These are phyloP conservation scores for Lactuca saligna DNA, from an alignment of 129 eudicot genomes.

Conservation along the genomic window DNA sequence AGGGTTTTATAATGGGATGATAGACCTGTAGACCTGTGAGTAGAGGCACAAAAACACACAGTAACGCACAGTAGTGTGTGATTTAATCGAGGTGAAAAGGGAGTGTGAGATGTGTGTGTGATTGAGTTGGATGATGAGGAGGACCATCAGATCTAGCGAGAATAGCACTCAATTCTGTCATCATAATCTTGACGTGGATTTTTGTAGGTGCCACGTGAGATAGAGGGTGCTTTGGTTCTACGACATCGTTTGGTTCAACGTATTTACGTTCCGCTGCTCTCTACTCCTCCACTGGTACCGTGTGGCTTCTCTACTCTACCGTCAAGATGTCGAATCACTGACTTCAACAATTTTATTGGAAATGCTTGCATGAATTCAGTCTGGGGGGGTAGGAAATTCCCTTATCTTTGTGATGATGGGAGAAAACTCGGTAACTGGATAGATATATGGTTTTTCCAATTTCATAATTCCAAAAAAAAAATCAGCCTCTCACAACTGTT, in stretches of 20 bases:
- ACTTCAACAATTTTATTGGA: too few species aligned
- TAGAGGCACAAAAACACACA: conserved; percentile 25
- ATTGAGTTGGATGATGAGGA: conserved; percentile 34
- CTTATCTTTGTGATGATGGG: too few species aligned
- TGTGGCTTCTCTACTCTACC: background rate
- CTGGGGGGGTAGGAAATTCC: too few species aligned
- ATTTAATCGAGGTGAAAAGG: conserved; percentile 34
- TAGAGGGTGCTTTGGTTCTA: background rate
- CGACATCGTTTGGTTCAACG: conserved; percentile 10
- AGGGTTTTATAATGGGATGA: conserved; percentile 17
- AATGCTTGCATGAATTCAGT: too few species aligned
- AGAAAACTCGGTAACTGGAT: too few species aligned
- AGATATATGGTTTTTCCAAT: too few species aligned
- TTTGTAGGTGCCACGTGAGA: conserved; percentile 22
- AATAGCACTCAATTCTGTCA: conserved; percentile 29
- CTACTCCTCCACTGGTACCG: conserved; percentile 9
- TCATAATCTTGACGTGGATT: conserved; percentile 32
- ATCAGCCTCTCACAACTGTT: too few species aligned
- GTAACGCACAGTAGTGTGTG: conserved; percentile 18
- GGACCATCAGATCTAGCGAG: conserved; percentile 32
- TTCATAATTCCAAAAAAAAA: too few species aligned
- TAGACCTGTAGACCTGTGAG: background rate
- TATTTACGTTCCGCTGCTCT: background rate
- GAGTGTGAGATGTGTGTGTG: conserved; percentile 31
- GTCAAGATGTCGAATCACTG: too few species aligned